phyloP scores from a whole-genome alignment of 2,329 filamentous ascomycete genomes.

The Phyllosticta ampelicida region DNA sequence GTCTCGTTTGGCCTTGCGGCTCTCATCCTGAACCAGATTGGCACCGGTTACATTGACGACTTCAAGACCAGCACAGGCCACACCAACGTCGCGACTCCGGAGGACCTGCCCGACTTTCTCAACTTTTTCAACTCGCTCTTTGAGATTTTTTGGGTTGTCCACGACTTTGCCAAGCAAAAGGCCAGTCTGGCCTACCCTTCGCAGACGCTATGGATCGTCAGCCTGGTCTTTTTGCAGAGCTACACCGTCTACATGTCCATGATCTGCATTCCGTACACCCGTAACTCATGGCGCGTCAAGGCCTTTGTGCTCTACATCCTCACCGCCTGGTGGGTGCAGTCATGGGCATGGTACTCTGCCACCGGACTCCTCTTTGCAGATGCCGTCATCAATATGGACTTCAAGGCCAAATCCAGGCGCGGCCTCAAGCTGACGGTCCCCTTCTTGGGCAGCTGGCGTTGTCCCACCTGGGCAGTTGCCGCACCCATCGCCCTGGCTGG shows the following conservation, averaged over 20 bases:
- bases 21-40: constrained; percentile 25
- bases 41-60: constrained; percentile 24
- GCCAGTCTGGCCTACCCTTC: constrained; percentile 35
- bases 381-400: constrained; percentile 32
- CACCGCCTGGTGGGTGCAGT: constrained; percentile 38
- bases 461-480: constrained; percentile 24
- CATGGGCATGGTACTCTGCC: constrained; percentile 38
- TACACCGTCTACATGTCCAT: constrained; percentile 40
- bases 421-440: constrained; percentile 11
- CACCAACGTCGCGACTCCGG: constrained; percentile 23
- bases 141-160: constrained; percentile 36
- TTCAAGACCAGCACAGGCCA: constrained; percentile 31
- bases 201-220: constrained; percentile 36
- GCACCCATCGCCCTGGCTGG: constrained; percentile 24
- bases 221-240: constrained; percentile 35
- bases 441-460: neutral
- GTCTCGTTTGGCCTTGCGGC: constrained; percentile 31
- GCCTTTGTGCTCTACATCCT: constrained; percentile 31
- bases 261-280: constrained; percentile 36
- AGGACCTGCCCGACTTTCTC: constrained; percentile 28
- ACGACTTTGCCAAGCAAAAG: constrained; percentile 28
- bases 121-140: constrained; percentile 38
- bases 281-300: constrained; percentile 31
- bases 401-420: constrained; percentile 18
- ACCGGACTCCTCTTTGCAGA: constrained; percentile 40